Evolutionary conservation across 192 early-diverging fungal genomes (phyloP), one percentile per base, ranked within the genome.

Genomic region (Rhizoclosmatium globosum): DNA sequence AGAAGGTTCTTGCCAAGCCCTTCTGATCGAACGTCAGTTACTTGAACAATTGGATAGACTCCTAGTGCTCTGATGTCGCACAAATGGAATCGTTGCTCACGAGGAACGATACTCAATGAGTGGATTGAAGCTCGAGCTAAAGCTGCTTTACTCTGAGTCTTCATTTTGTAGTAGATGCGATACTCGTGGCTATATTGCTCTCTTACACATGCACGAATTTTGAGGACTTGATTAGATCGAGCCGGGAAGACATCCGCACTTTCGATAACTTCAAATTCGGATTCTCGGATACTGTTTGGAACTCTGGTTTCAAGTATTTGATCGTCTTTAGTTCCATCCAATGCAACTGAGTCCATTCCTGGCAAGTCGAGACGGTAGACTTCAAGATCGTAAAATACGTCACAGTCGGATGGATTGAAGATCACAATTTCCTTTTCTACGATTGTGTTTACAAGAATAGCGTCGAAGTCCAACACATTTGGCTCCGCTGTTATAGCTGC

Each of bases 391-490:
- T 82, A 90, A 64, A 81, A 71, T 1, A 90, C 76, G 72, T 90
- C 89, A 69, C 88, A 90, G 11, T 91, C 88, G 46, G 76, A 77
- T 13, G 79, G 79, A 64, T 90, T 90, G 31, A 50, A 77, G 11
- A 90, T 50, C 2, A 74, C 48, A 9, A 90, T 72, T 23, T 89
- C 87, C 53, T 74, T 62, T 68, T 90, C 89, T 13, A 76, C 75
- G 47, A 84, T 64, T 1, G 89, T 84, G 78, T 90, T 87, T 3
- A 90, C 85, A n/a, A 90, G 83, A 21, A 87, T 79, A 31, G 83
- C 80, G 43, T 68, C 82, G 67, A 89, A 87, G 23, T 89, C 84
- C 17, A 90, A 39, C 15, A 68, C 1, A 2, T 64, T n/a, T 45
- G 83, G 82, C 43, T 80, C 67, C 15, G 83, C 71, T 0, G 50